Conservation (phyloP, 768 basidiomycete genomes). For the Amanita pseudoporphyria region DNA sequence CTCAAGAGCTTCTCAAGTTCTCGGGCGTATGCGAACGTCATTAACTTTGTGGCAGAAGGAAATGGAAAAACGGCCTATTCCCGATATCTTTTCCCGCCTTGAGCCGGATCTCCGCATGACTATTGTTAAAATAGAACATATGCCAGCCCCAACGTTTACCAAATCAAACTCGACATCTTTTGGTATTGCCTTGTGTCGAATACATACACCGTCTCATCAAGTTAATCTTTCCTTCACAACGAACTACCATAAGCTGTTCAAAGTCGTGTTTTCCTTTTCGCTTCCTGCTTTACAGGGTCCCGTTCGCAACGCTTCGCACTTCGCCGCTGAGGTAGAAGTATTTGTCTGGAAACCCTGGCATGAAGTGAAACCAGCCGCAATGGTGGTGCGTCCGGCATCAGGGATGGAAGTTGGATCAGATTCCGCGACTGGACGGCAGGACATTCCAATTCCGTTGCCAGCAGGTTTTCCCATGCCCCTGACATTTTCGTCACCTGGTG, state of each 20-base stretch:
- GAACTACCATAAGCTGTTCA: neutral
- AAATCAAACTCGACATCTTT: neutral
- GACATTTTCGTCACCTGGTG: too few relatives aligned
- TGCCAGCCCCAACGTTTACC: neutral
- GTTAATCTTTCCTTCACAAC: neutral
- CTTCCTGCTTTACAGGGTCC: neutral
- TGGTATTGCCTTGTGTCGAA: slow-evolving; percentile 5
- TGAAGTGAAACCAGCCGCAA: slow-evolving; percentile 1
- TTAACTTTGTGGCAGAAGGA: slow-evolving; percentile 40
- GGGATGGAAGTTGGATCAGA: neutral
- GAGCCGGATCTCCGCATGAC: slow-evolving; percentile 2
- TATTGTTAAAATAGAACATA: neutral
- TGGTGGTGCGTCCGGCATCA: neutral
- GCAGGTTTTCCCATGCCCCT: slow-evolving; percentile 5
- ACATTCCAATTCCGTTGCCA: neutral
- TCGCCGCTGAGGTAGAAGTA: neutral
- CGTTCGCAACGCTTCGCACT: neutral
- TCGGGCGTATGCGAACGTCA: slow-evolving; percentile 29
- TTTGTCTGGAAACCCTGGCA: slow-evolving; percentile 4
- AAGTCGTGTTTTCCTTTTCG: neutral
- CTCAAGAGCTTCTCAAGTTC: slow-evolving; percentile 30
- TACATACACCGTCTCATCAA: neutral
- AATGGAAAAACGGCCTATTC: slow-evolving; percentile 17
- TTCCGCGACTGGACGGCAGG: neutral
- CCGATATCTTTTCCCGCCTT: neutral